Base-by-base conservation (phyloP, 2,329 filamentous ascomycete species). In the Dactylellina sp. region DNA sequence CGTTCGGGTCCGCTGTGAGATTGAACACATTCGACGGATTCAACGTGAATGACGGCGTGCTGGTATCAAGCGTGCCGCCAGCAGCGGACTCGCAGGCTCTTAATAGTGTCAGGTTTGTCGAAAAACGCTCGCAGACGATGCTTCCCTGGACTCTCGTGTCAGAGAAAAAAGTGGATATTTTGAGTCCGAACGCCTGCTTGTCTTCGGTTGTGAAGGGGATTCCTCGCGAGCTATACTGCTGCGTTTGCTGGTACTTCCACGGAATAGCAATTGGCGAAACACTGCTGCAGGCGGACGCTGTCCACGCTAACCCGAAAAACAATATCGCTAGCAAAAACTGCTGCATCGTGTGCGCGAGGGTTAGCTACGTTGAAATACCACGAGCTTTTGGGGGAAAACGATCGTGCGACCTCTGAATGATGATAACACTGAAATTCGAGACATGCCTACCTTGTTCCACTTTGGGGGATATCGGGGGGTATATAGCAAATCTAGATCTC, bases 1-100 rank as follows among this genome's bases (percentile, higher is more conserved):
- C 56, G n/a, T 60, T 60, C 24, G 56, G 42, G 25, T 61, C 56
- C 28, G n/a, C 46, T 11, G 12, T 49, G 16, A 61, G 32, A n/a
- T 61, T 61, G 14, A 20, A 37, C 3, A 25, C 6, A 39, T 47
- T 47, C 56, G 56, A 49, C 14, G 5, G 11, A 37, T 49, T 47
- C 9, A 32, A 9, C 28, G 28, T 40, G 20, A 49, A 61, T 3
- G 46, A 40, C 1, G 28, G 42, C 16, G 40, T 2, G 7, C 1
- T 37, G n/a, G 9, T 22, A n/a, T 49, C 42, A 1, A 61, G 16
- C 5, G 28, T 35, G 22, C 42, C 46, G 18, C 56, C 56, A 4
- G 24, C 56, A 7, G n/a, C 11, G 25, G 24, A 14, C 12, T 61
- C 42, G 25, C 42, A 61, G 24, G 18, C 37, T 14, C 47, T 4